Percentiles rank a stretch among this genome's conserved stretches.
These are phyloP conservation scores for Neurospora terricola DNA, from an alignment of 495 filamentous ascomycete genomes.

Conservation along the genomic window DNA sequence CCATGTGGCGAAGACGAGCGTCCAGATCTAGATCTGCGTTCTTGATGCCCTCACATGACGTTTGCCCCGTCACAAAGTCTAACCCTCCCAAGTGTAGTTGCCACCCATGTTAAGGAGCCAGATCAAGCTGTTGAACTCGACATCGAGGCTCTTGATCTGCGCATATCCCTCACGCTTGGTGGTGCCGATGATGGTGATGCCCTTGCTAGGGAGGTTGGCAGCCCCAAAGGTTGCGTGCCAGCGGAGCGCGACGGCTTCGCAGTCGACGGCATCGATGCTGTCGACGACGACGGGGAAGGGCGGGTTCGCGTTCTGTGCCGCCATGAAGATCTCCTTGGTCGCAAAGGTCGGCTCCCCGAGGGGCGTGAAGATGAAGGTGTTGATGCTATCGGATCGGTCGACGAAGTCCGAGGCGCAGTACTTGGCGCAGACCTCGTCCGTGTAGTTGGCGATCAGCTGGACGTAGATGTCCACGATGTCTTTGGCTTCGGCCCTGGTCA, in stretches of 20 bases:
- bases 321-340: slow-evolving; percentile 28
- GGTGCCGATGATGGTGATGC: slow-evolving; percentile 23
- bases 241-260: slow-evolving; percentile 21
- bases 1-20: background rate
- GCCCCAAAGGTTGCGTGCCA: slow-evolving; percentile 30
- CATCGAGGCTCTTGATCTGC: slow-evolving; percentile 24
- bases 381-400: slow-evolving; percentile 29
- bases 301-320: slow-evolving; percentile 22
- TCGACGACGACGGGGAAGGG: slow-evolving; percentile 24
- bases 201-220: slow-evolving; percentile 21
- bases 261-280: slow-evolving; percentile 24
- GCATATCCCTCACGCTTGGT: slow-evolving; percentile 19
- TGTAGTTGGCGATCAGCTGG: slow-evolving; percentile 26
- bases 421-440: slow-evolving; percentile 22
- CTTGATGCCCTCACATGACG: background rate
- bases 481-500: slow-evolving; percentile 18
- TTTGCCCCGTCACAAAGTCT: background rate
- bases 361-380: slow-evolving; percentile 27
- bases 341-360: slow-evolving; percentile 24
- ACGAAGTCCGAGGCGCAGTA: slow-evolving; percentile 26
- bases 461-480: slow-evolving; percentile 22
- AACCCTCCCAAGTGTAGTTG: slow-evolving; percentile 25
- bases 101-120: slow-evolving; percentile 30
- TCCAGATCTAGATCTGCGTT: background rate
- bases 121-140: slow-evolving; percentile 30